These are phyloP conservation scores for Apiospora sp. DNA, from an alignment of 2,329 filamentous ascomycete genomes.

Conservation along the genomic window DNA sequence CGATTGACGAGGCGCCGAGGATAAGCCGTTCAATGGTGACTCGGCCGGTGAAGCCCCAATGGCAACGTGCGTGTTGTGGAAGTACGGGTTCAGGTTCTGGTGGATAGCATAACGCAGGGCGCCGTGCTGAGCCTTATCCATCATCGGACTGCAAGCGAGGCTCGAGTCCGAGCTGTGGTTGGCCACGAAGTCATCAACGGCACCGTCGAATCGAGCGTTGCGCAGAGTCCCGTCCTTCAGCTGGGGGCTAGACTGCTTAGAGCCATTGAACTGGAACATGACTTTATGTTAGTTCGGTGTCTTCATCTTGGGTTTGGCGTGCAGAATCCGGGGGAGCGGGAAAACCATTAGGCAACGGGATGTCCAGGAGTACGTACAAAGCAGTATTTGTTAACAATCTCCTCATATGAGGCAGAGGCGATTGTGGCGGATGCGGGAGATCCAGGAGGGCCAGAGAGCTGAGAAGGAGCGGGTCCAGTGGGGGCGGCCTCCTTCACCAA, in stretches of 20 bases:
- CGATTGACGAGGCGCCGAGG: slow-evolving; percentile 36
- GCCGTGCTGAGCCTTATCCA: slow-evolving; percentile 44
- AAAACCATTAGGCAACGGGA: background rate
- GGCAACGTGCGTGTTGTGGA: slow-evolving; percentile 41
- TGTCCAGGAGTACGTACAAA: slow-evolving; percentile 81
- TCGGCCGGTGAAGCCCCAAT: slow-evolving; percentile 45
- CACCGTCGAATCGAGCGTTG: slow-evolving; percentile 53
- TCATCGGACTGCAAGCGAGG: slow-evolving; percentile 48
- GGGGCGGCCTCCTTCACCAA: slow-evolving; percentile 29
- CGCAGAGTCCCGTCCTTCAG: slow-evolving; percentile 57
- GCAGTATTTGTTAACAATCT: slow-evolving; percentile 98
- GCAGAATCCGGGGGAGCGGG: slow-evolving; percentile 23
- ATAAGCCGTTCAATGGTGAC: slow-evolving; percentile 41
- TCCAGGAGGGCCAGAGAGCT: slow-evolving; percentile 52
- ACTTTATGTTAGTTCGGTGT: slow-evolving; percentile 35
- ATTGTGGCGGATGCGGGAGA: slow-evolving; percentile 63
- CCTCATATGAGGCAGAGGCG: slow-evolving; percentile 90
- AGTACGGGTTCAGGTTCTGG: slow-evolving; percentile 46
- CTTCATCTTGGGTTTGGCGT: slow-evolving; percentile 30
- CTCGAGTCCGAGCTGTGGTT: slow-evolving; percentile 48
- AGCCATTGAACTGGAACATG: slow-evolving; percentile 63
- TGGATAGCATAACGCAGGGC: slow-evolving; percentile 54
- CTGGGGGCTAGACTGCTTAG: slow-evolving; percentile 62
- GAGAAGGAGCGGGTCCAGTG: slow-evolving; percentile 35
- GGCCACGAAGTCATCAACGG: slow-evolving; percentile 45